Conservation (phyloP, 2,329 filamentous ascomycete genomes). For the Arthrinium phaeospermum region DNA sequence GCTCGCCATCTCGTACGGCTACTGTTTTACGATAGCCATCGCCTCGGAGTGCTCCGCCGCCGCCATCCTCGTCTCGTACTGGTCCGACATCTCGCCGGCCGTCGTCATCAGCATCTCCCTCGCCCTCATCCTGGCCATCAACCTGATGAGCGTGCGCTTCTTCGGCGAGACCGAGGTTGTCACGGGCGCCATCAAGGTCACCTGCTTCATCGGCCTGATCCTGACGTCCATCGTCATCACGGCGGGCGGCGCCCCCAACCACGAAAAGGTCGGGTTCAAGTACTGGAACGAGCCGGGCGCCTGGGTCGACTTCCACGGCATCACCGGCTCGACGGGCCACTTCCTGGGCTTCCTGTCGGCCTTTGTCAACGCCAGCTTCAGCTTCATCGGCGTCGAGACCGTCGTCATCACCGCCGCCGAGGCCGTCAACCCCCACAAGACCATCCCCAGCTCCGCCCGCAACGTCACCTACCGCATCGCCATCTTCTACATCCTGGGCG, state of each 20-base stretch:
- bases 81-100: slow-evolving; percentile 29
- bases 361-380: slow-evolving; percentile 40
- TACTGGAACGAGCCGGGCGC: slow-evolving; percentile 58
- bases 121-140: slow-evolving; percentile 23
- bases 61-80: slow-evolving; percentile 33
- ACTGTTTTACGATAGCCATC: slow-evolving; percentile 40
- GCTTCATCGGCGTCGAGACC: slow-evolving; percentile 41
- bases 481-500: slow-evolving; percentile 29
- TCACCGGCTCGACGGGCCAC: slow-evolving; percentile 38
- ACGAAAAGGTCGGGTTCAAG: slow-evolving; percentile 55
- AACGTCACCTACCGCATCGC: slow-evolving; percentile 26
- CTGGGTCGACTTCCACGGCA: slow-evolving; percentile 49
- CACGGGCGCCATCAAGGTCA: slow-evolving; percentile 26
- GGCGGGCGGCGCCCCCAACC: slow-evolving; percentile 55
- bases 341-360: slow-evolving; percentile 48
- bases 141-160: slow-evolving; percentile 23
- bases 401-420: slow-evolving; percentile 47
- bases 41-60: slow-evolving; percentile 41
- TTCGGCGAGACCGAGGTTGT: slow-evolving; percentile 27
- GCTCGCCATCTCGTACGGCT: slow-evolving; percentile 45
- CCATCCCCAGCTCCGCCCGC: slow-evolving; percentile 41
- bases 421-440: slow-evolving; percentile 43
- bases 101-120: slow-evolving; percentile 38
- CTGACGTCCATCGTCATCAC: slow-evolving; percentile 55
- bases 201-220: slow-evolving; percentile 54